Evolutionary conservation across 2,329 filamentous ascomycete species (phyloP), one percentile per base, ranked within the genome.

Genomic region (Ceratocystis variospora): DNA sequence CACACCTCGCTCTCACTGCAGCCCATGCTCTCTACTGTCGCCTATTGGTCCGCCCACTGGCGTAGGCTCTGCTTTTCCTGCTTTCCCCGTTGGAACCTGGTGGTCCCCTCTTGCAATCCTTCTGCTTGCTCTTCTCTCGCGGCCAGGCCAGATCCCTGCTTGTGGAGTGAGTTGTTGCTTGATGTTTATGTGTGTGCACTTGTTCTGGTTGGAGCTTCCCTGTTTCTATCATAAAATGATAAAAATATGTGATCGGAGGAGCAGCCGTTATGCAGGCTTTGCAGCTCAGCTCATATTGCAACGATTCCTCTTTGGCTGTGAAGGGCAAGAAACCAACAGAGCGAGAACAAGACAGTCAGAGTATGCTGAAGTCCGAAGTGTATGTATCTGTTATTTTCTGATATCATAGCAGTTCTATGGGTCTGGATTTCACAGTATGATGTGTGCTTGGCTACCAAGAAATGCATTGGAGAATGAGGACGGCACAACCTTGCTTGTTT

Each of bases 141-240:
- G 12, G 10, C 25, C 46, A 50, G 46, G 7, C 25, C 22, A 31
- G 53, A 15, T 28, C 53, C 53, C 53, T 57, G 22, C 53, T 57
- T 7, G 53, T 50, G 6, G 46, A n/a, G 46, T 15, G 17, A n/a
- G 17, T 19, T 19, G 17, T n/a, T 17, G 53, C 22, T 31, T 57
- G 17, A 2, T 28, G 50, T 31, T 57, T 57, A 12, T 57, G 53
- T 31, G 10, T 33, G 53, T 57, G 46, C 46, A 22, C 46, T n/a
- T 22, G 15, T 50, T 50, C 46, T 50, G 53, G 53, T 31, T 31
- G 5, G 31, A 12, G 22, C 33, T 57, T 57, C 53, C 53, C 53
- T 57, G 53, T 57, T 37, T 57, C 53, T 57, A 57, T 57, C 53
- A 57, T 57, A 57, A 57, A 57, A 57, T 57, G 53, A 57, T 31